Evolutionary conservation across 2,329 filamentous ascomycete species (phyloP).

Genomic region (Fusarium tricinctum): DNA sequence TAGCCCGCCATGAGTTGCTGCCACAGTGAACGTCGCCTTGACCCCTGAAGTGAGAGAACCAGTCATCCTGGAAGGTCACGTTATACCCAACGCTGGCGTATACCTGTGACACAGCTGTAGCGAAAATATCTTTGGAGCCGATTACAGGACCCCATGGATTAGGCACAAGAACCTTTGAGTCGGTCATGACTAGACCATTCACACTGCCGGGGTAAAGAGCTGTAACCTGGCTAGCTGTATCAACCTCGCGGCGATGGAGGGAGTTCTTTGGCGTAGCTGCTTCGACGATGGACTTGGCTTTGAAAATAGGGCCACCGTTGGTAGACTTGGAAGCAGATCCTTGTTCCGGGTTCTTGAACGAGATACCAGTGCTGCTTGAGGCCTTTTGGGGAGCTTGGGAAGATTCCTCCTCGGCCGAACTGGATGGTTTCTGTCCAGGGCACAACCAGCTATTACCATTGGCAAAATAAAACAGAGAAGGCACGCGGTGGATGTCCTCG

Average conservation of each 20-base stretch:
- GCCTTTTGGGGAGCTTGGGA: not conserved
- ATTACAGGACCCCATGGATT: conserved; percentile 50
- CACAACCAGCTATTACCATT: conserved; percentile 2
- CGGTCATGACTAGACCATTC: conserved; percentile 44
- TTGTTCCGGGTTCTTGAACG: not conserved
- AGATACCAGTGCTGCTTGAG: not conserved
- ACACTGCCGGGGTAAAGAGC: conserved; percentile 37
- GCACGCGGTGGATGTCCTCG: conserved; percentile 44
- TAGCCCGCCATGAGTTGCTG: conserved; percentile 29
- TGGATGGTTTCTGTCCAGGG: not conserved
- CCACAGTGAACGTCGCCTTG: conserved; percentile 50
- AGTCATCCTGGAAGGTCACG: conserved; percentile 49
- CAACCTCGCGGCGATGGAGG: not conserved
- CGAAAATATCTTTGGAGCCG: conserved; percentile 47
- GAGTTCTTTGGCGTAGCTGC: conserved; percentile 6
- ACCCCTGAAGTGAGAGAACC: conserved; percentile 43
- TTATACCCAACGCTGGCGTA: conserved; percentile 45
- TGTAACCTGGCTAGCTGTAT: not conserved
- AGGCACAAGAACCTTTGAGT: conserved; percentile 32
- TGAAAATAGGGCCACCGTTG: conserved; percentile 4
- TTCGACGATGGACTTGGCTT: conserved; percentile 32
- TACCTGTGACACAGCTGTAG: conserved; percentile 31
- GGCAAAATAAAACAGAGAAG: conserved; percentile 34
- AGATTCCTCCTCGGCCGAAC: accelerated
- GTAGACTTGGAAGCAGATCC: not conserved